These are phyloP conservation scores for Ilyonectria sp. DNA, from an alignment of 2,329 filamentous ascomycete species.

Conservation along the genomic window DNA sequence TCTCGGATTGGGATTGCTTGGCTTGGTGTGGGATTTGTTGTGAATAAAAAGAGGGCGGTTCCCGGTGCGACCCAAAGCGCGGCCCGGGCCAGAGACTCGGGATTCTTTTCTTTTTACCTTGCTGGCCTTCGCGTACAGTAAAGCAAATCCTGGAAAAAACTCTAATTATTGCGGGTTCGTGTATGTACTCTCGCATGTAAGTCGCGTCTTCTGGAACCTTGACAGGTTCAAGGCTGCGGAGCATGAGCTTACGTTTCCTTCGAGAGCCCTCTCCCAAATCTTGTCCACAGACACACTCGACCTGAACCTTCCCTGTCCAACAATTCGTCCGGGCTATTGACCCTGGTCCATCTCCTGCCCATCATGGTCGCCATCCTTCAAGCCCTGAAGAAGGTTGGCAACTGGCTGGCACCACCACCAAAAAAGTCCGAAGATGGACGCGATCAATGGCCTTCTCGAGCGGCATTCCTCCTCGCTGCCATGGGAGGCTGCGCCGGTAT, in stretches of 20 bases:
- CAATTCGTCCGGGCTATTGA: background rate
- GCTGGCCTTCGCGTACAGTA: constrained; percentile 6
- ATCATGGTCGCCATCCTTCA: constrained; percentile 40
- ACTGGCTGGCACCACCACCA: constrained; percentile 55
- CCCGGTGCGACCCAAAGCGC: constrained; percentile 17
- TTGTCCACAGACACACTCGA: background rate
- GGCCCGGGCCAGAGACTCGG: constrained; percentile 4
- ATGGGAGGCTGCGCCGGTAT: constrained; percentile 73
- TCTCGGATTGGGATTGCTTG: constrained; percentile 18
- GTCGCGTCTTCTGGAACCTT: background rate
- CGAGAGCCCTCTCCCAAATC: background rate
- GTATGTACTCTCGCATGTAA: background rate
- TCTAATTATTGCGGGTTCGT: constrained; percentile 15
- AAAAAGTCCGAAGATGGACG: constrained; percentile 57
- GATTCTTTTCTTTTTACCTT: constrained; percentile 9
- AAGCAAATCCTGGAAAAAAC: constrained; percentile 11
- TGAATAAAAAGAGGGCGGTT: constrained; percentile 33
- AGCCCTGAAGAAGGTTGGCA: constrained; percentile 50
- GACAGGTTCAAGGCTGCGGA: background rate
- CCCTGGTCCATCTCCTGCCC: background rate
- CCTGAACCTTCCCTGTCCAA: background rate
- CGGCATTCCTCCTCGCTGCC: constrained; percentile 69
- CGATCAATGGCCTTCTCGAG: constrained; percentile 70
- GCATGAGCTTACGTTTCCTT: constrained; percentile 8
- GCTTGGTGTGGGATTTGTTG: constrained; percentile 21